phyloP scores from a whole-genome alignment of 768 basidiomycete genomes.

The Dioszegia hungarica region DNA sequence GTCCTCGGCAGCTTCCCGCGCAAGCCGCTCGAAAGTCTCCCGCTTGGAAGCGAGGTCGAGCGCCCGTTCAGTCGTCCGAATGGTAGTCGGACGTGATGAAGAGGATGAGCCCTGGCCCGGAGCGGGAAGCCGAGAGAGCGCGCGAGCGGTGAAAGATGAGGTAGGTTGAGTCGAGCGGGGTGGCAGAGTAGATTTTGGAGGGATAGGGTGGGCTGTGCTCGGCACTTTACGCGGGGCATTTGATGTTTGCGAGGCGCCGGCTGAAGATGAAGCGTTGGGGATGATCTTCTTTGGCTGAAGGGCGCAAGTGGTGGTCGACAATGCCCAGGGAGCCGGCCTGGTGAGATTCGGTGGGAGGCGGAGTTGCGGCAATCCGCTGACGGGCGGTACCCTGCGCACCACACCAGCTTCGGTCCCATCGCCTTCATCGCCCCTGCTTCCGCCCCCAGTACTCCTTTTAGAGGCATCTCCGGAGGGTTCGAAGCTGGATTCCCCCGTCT shows the following conservation, averaged over 20 bases:
- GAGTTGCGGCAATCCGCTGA: neutral
- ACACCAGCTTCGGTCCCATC: too few relatives aligned
- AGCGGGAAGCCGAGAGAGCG: slow-evolving; percentile 22
- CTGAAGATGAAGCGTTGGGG: too few relatives aligned
- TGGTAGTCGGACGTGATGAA: slow-evolving; percentile 1
- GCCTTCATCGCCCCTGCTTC: too few relatives aligned
- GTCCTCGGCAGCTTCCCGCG: neutral
- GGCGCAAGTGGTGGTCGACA: neutral
- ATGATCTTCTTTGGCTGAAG: slow-evolving; percentile 4
- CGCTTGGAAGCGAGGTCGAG: slow-evolving; percentile 11
- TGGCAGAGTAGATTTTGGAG: neutral
- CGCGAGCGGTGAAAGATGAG: slow-evolving; percentile 20
- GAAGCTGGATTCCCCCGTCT: too few relatives aligned
- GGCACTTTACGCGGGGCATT: neutral
- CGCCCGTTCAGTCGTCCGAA: slow-evolving; percentile 18
- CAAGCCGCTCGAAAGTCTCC: slow-evolving; percentile 16
- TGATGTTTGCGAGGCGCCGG: neutral
- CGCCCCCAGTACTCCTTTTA: too few relatives aligned
- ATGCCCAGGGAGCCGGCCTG: neutral
- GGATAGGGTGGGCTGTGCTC: neutral
- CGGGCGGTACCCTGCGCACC: too few relatives aligned
- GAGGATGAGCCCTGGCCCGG: slow-evolving; percentile 24
- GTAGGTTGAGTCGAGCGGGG: neutral
- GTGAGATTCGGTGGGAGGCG: neutral
- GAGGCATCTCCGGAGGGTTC: too few relatives aligned